These are phyloP conservation scores for Tolypocladium album DNA, from an alignment of 2,329 filamentous ascomycete genomes.

Conservation along the genomic window DNA sequence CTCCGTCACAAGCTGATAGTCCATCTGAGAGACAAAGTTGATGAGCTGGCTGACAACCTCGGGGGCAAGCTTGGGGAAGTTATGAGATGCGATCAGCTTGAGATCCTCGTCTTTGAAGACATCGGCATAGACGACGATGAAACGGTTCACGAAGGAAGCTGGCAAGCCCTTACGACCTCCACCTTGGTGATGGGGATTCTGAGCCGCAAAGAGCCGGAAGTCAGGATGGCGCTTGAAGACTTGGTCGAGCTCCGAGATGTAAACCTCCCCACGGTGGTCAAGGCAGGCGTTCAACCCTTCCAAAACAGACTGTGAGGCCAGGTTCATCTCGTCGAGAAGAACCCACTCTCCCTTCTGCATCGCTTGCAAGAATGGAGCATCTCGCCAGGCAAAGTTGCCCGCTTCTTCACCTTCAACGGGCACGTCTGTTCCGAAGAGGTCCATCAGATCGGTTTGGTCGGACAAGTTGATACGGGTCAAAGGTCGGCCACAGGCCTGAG, in stretches of 20 bases:
- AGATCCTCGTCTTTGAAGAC: constrained; percentile 75
- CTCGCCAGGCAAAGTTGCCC: constrained; percentile 88
- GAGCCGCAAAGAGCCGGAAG: constrained; percentile 92
- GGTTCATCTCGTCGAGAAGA: constrained; percentile 94
- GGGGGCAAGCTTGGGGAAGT: constrained; percentile 55
- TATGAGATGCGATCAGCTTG: constrained; percentile 66
- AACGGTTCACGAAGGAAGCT: constrained; percentile 93
- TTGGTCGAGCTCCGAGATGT: constrained; percentile 89
- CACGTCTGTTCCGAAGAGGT: constrained; percentile 93
- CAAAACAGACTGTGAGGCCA: constrained; percentile 91
- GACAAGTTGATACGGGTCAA: constrained; percentile 94
- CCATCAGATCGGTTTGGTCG: constrained; percentile 95
- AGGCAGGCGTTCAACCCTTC: constrained; percentile 95
- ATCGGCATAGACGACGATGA: constrained; percentile 95
- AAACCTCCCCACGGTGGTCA: constrained; percentile 91
- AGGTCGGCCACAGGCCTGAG: constrained; percentile 66
- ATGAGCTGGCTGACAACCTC: constrained; percentile 59
- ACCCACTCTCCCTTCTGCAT: constrained; percentile 99
- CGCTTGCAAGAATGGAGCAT: constrained; percentile 87
- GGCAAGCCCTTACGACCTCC: constrained; percentile 91
- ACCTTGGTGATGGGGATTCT: constrained; percentile 96
- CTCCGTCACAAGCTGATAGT: constrained; percentile 54
- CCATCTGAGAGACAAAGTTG: constrained; percentile 68
- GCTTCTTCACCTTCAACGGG: constrained; percentile 87
- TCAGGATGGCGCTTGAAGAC: constrained; percentile 82